A percentile compares a stretch with the other conserved stretches of the same genome.
Conservation (phyloP, 441 rosid species). For the Erodium chrysanthum region DNA sequence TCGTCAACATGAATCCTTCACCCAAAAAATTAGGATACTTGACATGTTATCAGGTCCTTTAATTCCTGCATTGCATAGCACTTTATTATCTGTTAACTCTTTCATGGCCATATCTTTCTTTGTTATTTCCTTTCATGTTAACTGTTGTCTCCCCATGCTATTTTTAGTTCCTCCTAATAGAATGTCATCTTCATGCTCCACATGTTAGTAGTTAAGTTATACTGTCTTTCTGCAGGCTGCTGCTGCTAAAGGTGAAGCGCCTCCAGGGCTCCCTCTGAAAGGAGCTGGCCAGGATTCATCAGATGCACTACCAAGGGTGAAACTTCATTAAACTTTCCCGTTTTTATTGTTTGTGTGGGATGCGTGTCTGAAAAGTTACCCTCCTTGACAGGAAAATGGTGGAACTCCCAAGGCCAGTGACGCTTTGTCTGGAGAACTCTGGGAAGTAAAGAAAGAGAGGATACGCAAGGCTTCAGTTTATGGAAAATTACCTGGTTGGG, state of each 20-base stretch:
- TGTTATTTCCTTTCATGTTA: not conserved
- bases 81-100: not conserved
- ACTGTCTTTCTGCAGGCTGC: constrained; percentile 49
- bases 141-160: not conserved
- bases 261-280: constrained; percentile 94
- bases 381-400: constrained; percentile 57
- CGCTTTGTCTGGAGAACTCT: constrained; percentile 88
- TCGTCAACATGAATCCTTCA: not conserved
- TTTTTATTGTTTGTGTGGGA: constrained; percentile 10
- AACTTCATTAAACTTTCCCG: constrained; percentile 14
- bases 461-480: constrained; percentile 65
- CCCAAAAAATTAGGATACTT: not conserved
- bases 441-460: constrained; percentile 79
- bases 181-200: not conserved
- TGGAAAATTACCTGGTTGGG: constrained; percentile 92
- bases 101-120: not conserved
- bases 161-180: not conserved
- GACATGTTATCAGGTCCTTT: not conserved
- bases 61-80: not conserved
- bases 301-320: constrained; percentile 72
- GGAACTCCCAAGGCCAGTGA: constrained; percentile 69
- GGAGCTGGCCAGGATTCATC: constrained; percentile 97
- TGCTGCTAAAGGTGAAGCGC: constrained; percentile 99
- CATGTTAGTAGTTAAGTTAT: not conserved
- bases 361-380: constrained; percentile 8